Base-by-base conservation (phyloP, 176 grass and related monocot species). In the Triticum urartu region DNA sequence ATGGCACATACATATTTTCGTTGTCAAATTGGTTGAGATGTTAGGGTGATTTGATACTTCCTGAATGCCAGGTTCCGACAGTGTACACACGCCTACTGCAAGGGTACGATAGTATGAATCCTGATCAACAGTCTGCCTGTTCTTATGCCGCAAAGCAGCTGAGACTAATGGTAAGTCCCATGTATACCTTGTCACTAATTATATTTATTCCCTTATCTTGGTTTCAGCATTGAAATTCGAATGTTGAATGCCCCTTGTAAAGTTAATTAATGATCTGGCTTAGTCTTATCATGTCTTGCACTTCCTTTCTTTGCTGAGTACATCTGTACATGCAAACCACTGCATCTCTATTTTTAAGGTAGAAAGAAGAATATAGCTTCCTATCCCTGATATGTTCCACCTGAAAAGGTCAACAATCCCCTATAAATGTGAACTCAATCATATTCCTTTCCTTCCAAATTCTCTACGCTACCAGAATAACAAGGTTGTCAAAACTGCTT, bases 11-110 rank as follows among this genome's bases (percentile, higher is more conserved):
- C 45, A 47, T 11, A 60, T 39, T 5, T 81, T 59, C 20, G 10
- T 60, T 21, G 20, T 68, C 11, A 80, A 74, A 74, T 59, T 68
- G 15, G 81, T 68, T 38, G 35, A 75, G 32, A 20, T n/a, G 21
- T 89, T 83, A 22, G 13, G 75, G 14, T 87, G 74, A 86, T 87
- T 75, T 62, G 3, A 85, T 74, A 78, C 64, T 42, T 79, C 10
- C 82, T 63, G 61, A 79, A 43, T 95, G 85, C 65, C 64, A 98
- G 96, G 96, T 98, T 68, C 96, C 96, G 68, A 98, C 96, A 62
- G 95, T 98, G 91, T 98, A 98, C 56, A 91, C 93, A 35, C 80
- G 96, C 50, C 77, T 98, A 7, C 90, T 98, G 54, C 96, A 98
- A 94, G 96, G 96, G 17, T 98, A 94, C 33, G 89, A 94, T 85